Percentiles rank a stretch among this genome's conserved stretches.
phyloP scores from a whole-genome alignment of 768 basidiomycete genomes.

The Lentinula boryana region DNA sequence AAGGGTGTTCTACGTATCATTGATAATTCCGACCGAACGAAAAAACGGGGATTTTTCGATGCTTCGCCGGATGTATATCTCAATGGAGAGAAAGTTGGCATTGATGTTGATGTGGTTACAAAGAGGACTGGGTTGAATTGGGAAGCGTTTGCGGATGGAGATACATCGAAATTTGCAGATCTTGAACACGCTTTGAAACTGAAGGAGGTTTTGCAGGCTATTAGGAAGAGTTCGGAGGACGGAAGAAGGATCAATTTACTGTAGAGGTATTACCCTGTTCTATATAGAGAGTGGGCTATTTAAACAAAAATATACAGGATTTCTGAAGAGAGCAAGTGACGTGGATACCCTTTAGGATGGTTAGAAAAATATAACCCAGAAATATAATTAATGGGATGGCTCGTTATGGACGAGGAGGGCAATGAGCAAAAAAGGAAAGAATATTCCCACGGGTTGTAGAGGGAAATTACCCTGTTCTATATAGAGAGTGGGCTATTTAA shows the following conservation, averaged over 20 bases:
- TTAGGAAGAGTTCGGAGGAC: constrained; percentile 16
- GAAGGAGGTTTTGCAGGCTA: constrained; percentile 17
- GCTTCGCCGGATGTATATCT: constrained; percentile 23
- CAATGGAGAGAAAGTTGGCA: constrained; percentile 22
- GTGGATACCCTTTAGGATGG: too few relatives aligned
- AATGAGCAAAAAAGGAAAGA: too few relatives aligned
- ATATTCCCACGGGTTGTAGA: too few relatives aligned
- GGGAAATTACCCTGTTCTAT: too few relatives aligned
- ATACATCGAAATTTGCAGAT: constrained; percentile 17
- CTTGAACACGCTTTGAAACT: constrained; percentile 22
- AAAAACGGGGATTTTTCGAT: constrained; percentile 11
- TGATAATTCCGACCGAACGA: not conserved
- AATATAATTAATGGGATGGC: too few relatives aligned
- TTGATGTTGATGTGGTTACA: not conserved
- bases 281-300: too few relatives aligned
- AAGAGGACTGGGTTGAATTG: constrained; percentile 12
- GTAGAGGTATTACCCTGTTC: too few relatives aligned
- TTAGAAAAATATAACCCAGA: too few relatives aligned
- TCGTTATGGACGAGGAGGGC: too few relatives aligned
- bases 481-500: too few relatives aligned
- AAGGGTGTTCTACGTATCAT: constrained; percentile 12
- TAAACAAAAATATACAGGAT: too few relatives aligned
- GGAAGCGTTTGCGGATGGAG: constrained; percentile 18
- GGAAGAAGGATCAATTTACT: constrained; percentile 8
- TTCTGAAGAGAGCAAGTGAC: too few relatives aligned